These are phyloP conservation scores for Chalaropsis thielavioides DNA, from an alignment of 2,329 filamentous ascomycete species.

Conservation along the genomic window DNA sequence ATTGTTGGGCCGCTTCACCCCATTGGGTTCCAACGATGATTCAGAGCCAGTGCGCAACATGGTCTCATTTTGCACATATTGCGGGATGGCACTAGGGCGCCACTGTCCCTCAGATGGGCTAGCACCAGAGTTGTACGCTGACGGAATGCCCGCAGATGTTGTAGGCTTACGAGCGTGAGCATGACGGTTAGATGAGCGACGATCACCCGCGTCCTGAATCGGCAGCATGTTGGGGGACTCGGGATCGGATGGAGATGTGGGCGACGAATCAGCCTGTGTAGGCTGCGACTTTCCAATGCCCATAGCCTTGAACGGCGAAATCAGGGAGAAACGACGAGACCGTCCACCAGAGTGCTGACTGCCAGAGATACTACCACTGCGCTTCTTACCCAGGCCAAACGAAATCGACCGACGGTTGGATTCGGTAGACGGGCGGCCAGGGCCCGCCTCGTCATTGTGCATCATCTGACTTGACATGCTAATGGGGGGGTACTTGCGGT, in stretches of 20 bases:
- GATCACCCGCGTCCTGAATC: slow-evolving; percentile 30
- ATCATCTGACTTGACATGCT: slow-evolving; percentile 56
- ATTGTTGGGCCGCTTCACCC: slow-evolving; percentile 19
- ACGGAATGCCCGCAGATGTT: slow-evolving; percentile 14
- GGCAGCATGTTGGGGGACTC: slow-evolving; percentile 40
- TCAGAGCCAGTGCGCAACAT: slow-evolving; percentile 39
- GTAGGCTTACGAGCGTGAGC: slow-evolving; percentile 11
- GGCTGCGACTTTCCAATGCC: slow-evolving; percentile 35
- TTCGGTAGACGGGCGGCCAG: slow-evolving; percentile 50
- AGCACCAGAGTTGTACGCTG: background rate
- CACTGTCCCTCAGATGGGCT: slow-evolving; percentile 5
- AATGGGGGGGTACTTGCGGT: slow-evolving; percentile 71
- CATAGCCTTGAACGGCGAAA: slow-evolving; percentile 47
- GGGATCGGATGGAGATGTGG: slow-evolving; percentile 32
- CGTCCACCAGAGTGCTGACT: slow-evolving; percentile 44
- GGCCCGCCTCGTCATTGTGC: slow-evolving; percentile 34
- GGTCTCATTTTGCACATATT: slow-evolving; percentile 32
- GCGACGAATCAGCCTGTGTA: slow-evolving; percentile 26
- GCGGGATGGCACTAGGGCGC: slow-evolving; percentile 28
- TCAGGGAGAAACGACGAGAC: slow-evolving; percentile 54
- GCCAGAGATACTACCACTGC: slow-evolving; percentile 48
- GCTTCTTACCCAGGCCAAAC: slow-evolving; percentile 53
- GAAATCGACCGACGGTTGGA: slow-evolving; percentile 58
- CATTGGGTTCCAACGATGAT: slow-evolving; percentile 33
- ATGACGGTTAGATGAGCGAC: slow-evolving; percentile 1